phyloP scores from a whole-genome alignment of 441 rosid species.

The Caryocar brasiliense region DNA sequence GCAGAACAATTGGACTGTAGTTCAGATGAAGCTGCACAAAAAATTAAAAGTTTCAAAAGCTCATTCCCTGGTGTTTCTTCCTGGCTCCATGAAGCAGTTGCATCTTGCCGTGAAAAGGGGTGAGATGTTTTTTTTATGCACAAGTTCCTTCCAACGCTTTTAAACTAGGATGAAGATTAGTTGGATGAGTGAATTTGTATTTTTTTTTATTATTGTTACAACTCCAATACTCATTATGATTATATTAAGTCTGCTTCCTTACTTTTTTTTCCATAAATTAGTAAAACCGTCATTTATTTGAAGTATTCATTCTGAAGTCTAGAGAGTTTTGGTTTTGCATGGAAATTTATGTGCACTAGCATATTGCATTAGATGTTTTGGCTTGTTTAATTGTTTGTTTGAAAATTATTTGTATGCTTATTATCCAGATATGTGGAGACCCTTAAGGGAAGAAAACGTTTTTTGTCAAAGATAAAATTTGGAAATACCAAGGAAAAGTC shows the following conservation, averaged over 20 bases:
- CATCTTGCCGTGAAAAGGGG: conserved; percentile 77
- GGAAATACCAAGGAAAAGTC: conserved; percentile 76
- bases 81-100: conserved; percentile 71
- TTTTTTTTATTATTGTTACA: not conserved
- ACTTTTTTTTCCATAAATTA: too few species aligned
- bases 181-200: not conserved
- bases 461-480: conserved; percentile 82
- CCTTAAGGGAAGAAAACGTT: conserved; percentile 83
- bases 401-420: conserved; percentile 5
- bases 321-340: too few species aligned
- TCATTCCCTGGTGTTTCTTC: conserved; percentile 77
- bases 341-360: not conserved
- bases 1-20: conserved; percentile 82
- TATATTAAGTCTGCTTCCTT: too few species aligned
- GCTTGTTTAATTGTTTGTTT: not conserved
- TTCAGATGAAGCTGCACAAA: conserved; percentile 72
- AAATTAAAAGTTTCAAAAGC: conserved; percentile 73
- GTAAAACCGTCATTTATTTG: too few species aligned
- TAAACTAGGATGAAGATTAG: not conserved
- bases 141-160: not conserved
- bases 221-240: not conserved
- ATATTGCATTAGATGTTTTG: not conserved
- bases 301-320: too few species aligned
- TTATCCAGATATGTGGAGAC: conserved; percentile 77
- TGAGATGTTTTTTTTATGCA: conserved; percentile 15